Evolutionary conservation across 1,284 basidiomycete genomes (phyloP), one percentile per base, ranked within the genome.

Genomic region (Kalmanozyma brasiliensis): DNA sequence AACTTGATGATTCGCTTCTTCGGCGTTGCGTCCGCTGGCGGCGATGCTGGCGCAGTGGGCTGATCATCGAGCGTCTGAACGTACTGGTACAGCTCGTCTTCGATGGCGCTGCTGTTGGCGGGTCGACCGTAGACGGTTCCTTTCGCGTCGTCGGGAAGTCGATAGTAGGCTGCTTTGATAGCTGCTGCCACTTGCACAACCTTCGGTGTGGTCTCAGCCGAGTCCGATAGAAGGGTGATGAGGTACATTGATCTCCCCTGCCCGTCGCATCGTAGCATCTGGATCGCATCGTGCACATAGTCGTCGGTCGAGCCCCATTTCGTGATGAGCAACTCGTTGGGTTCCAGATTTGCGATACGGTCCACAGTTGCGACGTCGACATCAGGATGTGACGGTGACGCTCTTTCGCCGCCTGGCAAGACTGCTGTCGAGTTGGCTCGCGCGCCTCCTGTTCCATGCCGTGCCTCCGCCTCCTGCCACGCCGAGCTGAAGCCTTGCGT

Each of bases 141-240:
- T 42, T 74, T 74, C 23, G 62, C 72, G 32, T 87, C 86, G 9
- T 83, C 83, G 16, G 86, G 62, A 1, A 89, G 87, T 86, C 71
- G 29, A 74, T 91, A 85, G 47, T 89, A 85, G 48, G 89, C 84
- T 8, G 91, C 87, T 77, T 90, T 92, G 3, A 88, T 88, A 77
- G 91, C 87, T 70, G 92, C 90, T 0, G 91, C 90, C 0, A 92
- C 87, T 47, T 88, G 88, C 24, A 93, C 84, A 0, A 91, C 90
- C 75, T 91, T 91, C 1, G 89, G 86, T 4, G 92, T 90, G 29
- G 89, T 85, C 7, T 85, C 84, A 1, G 87, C 82, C n/a, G 87
- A 85, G 29, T 87, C 86, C 3, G 90, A 89, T 19, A 87, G 86
- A 16, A 93, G 82, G 2, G 88, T 88, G 57, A 92, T 86, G 74